A percentile compares a stretch with the other conserved stretches of the same genome.
Evolutionary conservation across 2,329 filamentous ascomycete genomes (phyloP).

Genomic region (Mollisiaceae sp.): DNA sequence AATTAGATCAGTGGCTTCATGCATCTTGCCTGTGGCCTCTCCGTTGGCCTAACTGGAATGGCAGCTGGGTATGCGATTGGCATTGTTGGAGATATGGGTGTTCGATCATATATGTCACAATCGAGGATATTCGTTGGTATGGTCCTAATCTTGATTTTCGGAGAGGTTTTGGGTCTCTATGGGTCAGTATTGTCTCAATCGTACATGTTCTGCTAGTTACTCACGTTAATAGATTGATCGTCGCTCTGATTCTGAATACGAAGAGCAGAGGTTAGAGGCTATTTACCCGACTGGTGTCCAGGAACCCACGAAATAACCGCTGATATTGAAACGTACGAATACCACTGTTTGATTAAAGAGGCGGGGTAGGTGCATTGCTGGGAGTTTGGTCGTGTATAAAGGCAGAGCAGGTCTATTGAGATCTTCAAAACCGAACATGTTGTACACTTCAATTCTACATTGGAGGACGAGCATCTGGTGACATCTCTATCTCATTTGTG

Average conservation of each 20-base stretch:
- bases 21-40: slow-evolving; percentile 89
- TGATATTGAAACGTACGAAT: slow-evolving; percentile 15
- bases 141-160: slow-evolving; percentile 98
- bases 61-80: slow-evolving; percentile 97
- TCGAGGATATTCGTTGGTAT: slow-evolving; percentile 97
- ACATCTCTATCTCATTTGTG: background rate
- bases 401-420: slow-evolving; percentile 22
- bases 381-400: slow-evolving; percentile 42
- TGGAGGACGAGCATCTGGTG: background rate
- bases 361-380: slow-evolving; percentile 37
- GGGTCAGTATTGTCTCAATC: slow-evolving; percentile 65
- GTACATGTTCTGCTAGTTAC: slow-evolving; percentile 3
- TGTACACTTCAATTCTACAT: slow-evolving; percentile 28
- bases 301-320: slow-evolving; percentile 3
- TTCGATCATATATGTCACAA: slow-evolving; percentile 95
- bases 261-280: slow-evolving; percentile 52
- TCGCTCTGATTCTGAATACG: slow-evolving; percentile 91
- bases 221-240: slow-evolving; percentile 71
- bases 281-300: background rate
- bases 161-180: slow-evolving; percentile 94
- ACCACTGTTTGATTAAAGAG: slow-evolving; percentile 38
- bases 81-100: slow-evolving; percentile 91
- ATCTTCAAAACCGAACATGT: slow-evolving; percentile 31
- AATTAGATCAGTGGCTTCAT: slow-evolving; percentile 73
- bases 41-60: slow-evolving; percentile 89